These are phyloP conservation scores for Plasmodium adleri DNA, from an alignment of 169 alveolate species.

Conservation along the genomic window DNA sequence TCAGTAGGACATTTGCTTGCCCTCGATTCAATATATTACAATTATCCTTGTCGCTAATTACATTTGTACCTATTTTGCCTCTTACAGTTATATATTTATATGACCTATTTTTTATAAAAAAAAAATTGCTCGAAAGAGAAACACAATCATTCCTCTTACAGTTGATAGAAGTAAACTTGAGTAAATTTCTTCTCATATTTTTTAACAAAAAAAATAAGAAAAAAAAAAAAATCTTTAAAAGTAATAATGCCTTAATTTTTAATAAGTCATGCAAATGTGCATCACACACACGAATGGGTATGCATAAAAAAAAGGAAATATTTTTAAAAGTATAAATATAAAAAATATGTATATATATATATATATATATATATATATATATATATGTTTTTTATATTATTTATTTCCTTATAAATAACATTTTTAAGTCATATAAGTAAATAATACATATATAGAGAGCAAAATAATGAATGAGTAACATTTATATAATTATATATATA, in stretches of 20 bases:
- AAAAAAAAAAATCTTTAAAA: conserved; percentile 11
- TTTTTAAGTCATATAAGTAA: no score
- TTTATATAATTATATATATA: no score
- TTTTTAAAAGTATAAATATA: no score
- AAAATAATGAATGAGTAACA: no score
- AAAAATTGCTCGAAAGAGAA: conserved; percentile 1
- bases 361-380: no score
- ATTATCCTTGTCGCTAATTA: conserved; percentile 8
- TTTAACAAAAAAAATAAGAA: conserved; percentile 18
- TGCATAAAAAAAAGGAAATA: no score
- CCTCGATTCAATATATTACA: background rate
- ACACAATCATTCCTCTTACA: background rate
- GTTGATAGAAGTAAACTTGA: conserved; percentile 5
- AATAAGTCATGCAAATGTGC: background rate
- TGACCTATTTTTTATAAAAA: conserved; percentile 8
- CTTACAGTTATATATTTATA: background rate
- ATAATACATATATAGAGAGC: no score
- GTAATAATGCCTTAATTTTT: conserved; percentile 5
- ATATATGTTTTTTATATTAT: no score
- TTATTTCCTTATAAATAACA: no score
- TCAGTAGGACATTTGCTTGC: background rate
- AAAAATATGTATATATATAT: no score
- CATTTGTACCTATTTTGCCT: background rate
- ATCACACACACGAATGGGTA: no score
- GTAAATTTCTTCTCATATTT: conserved; percentile 26